Base-by-base conservation (phyloP, 805 yeast species). In the Candida saitoana region DNA sequence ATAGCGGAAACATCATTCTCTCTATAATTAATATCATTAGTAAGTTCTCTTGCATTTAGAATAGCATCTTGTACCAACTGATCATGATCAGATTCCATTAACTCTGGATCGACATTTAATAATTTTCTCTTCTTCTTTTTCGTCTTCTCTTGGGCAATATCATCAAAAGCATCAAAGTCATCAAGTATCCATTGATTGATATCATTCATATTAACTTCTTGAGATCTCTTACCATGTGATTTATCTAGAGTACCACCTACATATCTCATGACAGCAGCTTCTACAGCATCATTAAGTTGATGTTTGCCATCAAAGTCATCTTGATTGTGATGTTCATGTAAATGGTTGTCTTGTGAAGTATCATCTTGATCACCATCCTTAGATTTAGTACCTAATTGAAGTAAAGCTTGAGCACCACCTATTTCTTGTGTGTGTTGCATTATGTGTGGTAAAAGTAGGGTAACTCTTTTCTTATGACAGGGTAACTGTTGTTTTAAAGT, bases 241-340 rank as follows among this genome's bases (percentile, higher is more conserved):
- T 14, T 27, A 38, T 63, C 77, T 33, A 82, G 59, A 1, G 81
- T 74, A 5, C 82, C 84, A 15, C 84, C 87, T 11, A 84, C 91
- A 50, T 77, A 77, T 42, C 77, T 73, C 77, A 84, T 71, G 14
- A 85, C 89, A 0, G 89, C 93, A 14, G 85, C 93, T 52, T 84
- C 93, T 2, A 84, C 93, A 11, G 77, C 79, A 43, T 69, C 74
- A 38, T 64, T 69, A 24, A 69, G 54, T 49, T 66, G 72, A 45
- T 67, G 71, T 11, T 62, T 58, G 7, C 60, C 44, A 27, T 37
- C 49, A 12, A 48, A 45, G 7, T 47, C 40, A 14, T 46, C 54
- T 9, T 40, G 39, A 36, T 36, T 43, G 36, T 39, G 40, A 8
- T 38, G 42, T 6, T 41, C 43, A 19, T 31, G 24, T 22, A 42